Evolutionary conservation across 2,329 filamentous ascomycete genomes (phyloP), one percentile per base, ranked within the genome.

Genomic region (Trichoderma koningiopsis): DNA sequence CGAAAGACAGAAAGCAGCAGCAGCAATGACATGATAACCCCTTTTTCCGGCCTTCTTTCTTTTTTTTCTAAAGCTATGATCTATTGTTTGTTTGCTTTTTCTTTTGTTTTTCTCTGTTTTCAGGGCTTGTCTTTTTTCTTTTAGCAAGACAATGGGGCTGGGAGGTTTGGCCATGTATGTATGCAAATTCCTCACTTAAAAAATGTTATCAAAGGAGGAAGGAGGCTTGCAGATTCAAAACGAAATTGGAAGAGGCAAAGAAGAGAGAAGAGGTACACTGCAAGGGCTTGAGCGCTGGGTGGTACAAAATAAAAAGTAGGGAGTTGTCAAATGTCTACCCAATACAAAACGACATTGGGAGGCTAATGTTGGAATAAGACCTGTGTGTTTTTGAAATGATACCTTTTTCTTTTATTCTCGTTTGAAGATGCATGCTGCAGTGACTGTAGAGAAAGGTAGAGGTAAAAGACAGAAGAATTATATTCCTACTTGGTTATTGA

Each of bases 271-370:
- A 19, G 27, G 29, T 3, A 49, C 53, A 64, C 31, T 27, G 27
- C 16, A 52, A 60, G 19, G 7, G 53, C 24, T 43, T 53, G 40
- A 33, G 61, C 68, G 68, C 68, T 52, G 68, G 59, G 22, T 43
- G 55, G 63, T 56, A 68, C 63, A 68, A 70, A 67, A 68, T 57
- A 68, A 70, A 67, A 68, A 61, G 33, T 60, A 61, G 68, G 57
- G 40, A 52, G 47, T 57, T 47, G 33, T 35, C 11, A 35, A 68
- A 62, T 57, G 52, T 68, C 31, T 61, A 58, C 47, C 57, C 64
- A 61, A n/a, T 68, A 29, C 64, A 43, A 55, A 43, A 24, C 22
- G 37, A 33, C 24, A 43, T 33, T 43, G 68, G 68, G 68, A 35
- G 40, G 62, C 22, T 57, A 37, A 68, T 66, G 47, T 69, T 70